A percentile compares a stretch with the other conserved stretches of the same genome.
These are phyloP conservation scores for Sclerotinia subarctica DNA, from an alignment of 2,329 filamentous ascomycete genomes.

Conservation along the genomic window DNA sequence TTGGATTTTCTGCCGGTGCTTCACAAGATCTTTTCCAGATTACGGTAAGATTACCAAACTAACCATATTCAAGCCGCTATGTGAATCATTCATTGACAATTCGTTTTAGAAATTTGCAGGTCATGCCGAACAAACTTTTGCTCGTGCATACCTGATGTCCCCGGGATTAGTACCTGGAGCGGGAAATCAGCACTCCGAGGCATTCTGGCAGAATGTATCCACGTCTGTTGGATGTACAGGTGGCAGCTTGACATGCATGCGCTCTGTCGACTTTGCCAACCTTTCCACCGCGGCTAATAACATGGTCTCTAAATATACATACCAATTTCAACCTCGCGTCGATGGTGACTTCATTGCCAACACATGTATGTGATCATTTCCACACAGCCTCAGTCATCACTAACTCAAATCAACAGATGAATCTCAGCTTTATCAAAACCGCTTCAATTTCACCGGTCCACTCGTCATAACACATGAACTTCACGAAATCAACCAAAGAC, in stretches of 20 bases:
- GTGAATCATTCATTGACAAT: not conserved
- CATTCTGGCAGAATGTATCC: conserved; percentile 39
- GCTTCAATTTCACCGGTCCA: conserved; percentile 41
- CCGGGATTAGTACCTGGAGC: conserved; percentile 39
- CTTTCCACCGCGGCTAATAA: conserved; percentile 36
- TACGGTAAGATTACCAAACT: conserved; percentile 26
- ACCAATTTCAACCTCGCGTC: conserved; percentile 41
- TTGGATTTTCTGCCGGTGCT: conserved; percentile 51
- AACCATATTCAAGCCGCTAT: too few relatives aligned
- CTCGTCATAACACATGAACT: conserved; percentile 40
- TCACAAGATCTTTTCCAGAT: conserved; percentile 40
- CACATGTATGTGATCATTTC: conserved; percentile 19
- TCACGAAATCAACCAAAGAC: conserved; percentile 39
- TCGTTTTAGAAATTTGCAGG: conserved; percentile 36
- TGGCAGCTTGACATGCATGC: conserved; percentile 38
- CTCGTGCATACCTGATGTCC: conserved; percentile 38
- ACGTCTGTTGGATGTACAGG: conserved; percentile 37
- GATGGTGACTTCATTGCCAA: conserved; percentile 41
- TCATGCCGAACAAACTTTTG: conserved; percentile 37
- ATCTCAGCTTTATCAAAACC: conserved; percentile 40
- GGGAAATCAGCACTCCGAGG: not conserved
- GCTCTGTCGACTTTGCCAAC: conserved; percentile 35
- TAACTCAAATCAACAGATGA: conserved; percentile 33
- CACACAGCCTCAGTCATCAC: not conserved
- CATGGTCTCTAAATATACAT: conserved; percentile 34